Base-by-base conservation (phyloP, 495 filamentous ascomycete genomes). In the Aspergillus haitiensis region DNA sequence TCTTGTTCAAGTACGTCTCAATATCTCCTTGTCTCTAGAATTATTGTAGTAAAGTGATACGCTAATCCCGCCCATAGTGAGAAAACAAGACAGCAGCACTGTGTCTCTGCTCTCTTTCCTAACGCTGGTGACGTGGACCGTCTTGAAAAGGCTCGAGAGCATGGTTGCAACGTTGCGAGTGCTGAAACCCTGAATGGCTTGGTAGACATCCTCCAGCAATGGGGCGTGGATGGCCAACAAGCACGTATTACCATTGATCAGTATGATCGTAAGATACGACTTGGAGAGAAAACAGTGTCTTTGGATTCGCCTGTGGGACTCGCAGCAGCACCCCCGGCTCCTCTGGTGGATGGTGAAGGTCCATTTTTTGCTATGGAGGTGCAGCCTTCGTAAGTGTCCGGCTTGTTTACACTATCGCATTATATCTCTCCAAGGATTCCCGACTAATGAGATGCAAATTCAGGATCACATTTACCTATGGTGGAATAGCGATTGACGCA, bases 381-480 rank as follows among this genome's bases (percentile, higher is more conserved):
- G 10, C 68, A 71, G 33, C 66, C 68, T 54, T 71, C 68, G 66
- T 67, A 64, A 36, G 64, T 58, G 8, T n/a, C 36, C 6, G 16
- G 0, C 9, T 9, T 47, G 15, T 10, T 2, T 34, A 9, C 8
- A 46, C n/a, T 3, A 35, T 16, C 6, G 46, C 9, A 16, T 9
- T 12, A 34, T 11, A 4, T 12, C 34, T 11, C 13, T 33, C 9
- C 11, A 34, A 31, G 34, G 12, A 47, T 15, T 47, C 16, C 12
- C 16, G 15, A 52, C 35, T 31, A 12, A 7, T 8, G 13, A 9
- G 10, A 34, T 60, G 5, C 49, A 21, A 21, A 50, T n/a, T 32
- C 32, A 69, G 68, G 1, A 67, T 68, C 34, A 71, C 68, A 9
- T 71, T 71, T 44, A 69, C 68, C 5, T 71, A 69, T 18, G 66